Percentiles rank a stretch among this genome's conserved stretches.
Evolutionary conservation across 2,329 filamentous ascomycete genomes (phyloP).

Genomic region (Botryosphaeria agaves): DNA sequence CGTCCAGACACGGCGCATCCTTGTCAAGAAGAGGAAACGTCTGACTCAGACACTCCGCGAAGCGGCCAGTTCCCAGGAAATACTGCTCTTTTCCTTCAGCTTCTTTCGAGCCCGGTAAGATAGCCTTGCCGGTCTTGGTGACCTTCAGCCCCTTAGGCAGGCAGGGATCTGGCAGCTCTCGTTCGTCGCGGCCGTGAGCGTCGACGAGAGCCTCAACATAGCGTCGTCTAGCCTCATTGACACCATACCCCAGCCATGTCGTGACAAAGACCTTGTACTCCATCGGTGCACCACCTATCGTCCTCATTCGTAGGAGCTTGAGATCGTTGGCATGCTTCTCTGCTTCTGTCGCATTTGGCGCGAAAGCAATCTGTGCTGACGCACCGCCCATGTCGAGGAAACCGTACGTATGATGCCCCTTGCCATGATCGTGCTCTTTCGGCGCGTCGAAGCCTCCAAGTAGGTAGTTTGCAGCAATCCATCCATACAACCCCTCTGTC

Average conservation of each 20-base stretch:
- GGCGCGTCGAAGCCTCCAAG: slow-evolving; percentile 77
- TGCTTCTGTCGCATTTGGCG: slow-evolving; percentile 80
- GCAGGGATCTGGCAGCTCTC: slow-evolving; percentile 79
- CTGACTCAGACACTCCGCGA: slow-evolving; percentile 64
- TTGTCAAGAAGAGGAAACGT: slow-evolving; percentile 83
- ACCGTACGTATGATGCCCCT: slow-evolving; percentile 84
- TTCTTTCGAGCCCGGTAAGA: slow-evolving; percentile 27
- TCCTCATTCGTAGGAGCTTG: slow-evolving; percentile 71
- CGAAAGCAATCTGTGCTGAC: slow-evolving; percentile 94
- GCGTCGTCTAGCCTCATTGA: slow-evolving; percentile 73
- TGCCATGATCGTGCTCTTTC: slow-evolving; percentile 59
- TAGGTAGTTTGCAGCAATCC: slow-evolving; percentile 93
- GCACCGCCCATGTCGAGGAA: slow-evolving; percentile 98
- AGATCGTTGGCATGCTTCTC: slow-evolving; percentile 79
- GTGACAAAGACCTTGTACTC: slow-evolving; percentile 91
- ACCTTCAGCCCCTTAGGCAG: slow-evolving; percentile 62
- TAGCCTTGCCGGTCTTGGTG: slow-evolving; percentile 49
- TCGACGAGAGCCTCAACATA: slow-evolving; percentile 67
- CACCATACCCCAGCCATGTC: slow-evolving; percentile 95
- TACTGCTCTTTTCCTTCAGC: slow-evolving; percentile 25
- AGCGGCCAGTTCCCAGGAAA: slow-evolving; percentile 70
- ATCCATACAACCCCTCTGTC: slow-evolving; percentile 90
- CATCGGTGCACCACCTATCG: slow-evolving; percentile 54
- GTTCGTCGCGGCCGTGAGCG: slow-evolving; percentile 38
- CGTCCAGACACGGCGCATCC: slow-evolving; percentile 64